Conservation (phyloP, 371 early-diverging fungal genomes). For the Mortierella sp. region DNA sequence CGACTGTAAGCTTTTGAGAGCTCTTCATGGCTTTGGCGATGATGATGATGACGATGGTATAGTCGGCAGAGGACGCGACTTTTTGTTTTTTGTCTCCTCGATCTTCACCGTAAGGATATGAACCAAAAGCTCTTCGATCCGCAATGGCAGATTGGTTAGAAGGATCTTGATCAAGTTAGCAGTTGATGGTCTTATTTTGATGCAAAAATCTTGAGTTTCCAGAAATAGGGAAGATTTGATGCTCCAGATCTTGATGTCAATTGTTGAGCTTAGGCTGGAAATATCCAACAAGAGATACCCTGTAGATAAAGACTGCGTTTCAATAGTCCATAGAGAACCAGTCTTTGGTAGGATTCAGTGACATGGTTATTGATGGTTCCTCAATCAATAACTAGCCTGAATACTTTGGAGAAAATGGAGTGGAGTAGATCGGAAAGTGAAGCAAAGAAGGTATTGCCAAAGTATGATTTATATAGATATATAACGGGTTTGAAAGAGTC, state of each 20-base stretch:
- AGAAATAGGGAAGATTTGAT: no score
- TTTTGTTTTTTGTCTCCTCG: no score
- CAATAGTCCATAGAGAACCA: background rate
- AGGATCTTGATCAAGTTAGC: no score
- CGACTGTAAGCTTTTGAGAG: no score
- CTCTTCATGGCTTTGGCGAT: no score
- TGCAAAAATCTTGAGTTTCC: no score
- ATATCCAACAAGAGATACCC: background rate
- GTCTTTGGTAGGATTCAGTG: background rate
- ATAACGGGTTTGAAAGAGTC: background rate
- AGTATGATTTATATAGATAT: background rate
- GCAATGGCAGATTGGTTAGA: no score
- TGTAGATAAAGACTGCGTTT: background rate
- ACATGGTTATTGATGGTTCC: background rate
- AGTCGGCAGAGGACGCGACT: no score
- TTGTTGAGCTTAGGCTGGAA: background rate
- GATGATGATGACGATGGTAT: no score
- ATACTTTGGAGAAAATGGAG: background rate
- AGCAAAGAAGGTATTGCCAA: background rate
- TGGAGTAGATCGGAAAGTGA: background rate
- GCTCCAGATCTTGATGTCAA: background rate
- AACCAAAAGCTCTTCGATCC: no score
- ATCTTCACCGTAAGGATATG: no score
- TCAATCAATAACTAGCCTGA: background rate
- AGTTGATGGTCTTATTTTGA: no score